phyloP scores from a whole-genome alignment of 78 protist species.

The Pelomyxa schiedti region DNA sequence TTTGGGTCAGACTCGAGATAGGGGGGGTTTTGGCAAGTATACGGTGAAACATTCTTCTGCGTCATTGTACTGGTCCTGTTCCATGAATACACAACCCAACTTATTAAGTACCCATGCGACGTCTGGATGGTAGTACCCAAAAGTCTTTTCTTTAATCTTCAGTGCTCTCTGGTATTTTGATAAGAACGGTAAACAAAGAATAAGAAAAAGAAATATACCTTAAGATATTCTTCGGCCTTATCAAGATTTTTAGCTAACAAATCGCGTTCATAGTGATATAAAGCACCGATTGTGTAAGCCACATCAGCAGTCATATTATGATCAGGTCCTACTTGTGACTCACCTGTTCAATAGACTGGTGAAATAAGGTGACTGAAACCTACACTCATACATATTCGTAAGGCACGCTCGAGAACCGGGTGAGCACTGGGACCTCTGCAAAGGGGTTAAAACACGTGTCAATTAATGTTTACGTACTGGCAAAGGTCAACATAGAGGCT shows the following conservation, averaged over 20 bases:
- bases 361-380: too few species aligned
- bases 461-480: too few species aligned
- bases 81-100: constrained; percentile 32
- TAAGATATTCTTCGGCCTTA: background rate
- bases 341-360: too few species aligned
- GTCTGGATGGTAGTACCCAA: background rate
- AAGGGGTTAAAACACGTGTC: too few species aligned
- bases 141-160: background rate
- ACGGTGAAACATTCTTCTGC: constrained; percentile 45
- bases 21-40: too few species aligned
- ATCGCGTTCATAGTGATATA: constrained; percentile 24
- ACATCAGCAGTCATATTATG: constrained; percentile 21
- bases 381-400: too few species aligned
- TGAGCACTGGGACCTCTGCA: too few species aligned
- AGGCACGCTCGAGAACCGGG: too few species aligned
- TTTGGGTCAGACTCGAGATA: too few species aligned
- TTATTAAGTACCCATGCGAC: constrained; percentile 30
- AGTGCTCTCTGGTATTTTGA: constrained; percentile 8
- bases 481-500: too few species aligned
- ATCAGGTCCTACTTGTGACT: constrained; percentile 11
- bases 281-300: constrained; percentile 32
- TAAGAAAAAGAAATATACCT: too few species aligned
- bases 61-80: constrained; percentile 29
- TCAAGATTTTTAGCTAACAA: background rate
- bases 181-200: too few species aligned